These are phyloP conservation scores for Helichrysum umbraculigerum DNA, from an alignment of 129 eudicot species.

Conservation along the genomic window DNA sequence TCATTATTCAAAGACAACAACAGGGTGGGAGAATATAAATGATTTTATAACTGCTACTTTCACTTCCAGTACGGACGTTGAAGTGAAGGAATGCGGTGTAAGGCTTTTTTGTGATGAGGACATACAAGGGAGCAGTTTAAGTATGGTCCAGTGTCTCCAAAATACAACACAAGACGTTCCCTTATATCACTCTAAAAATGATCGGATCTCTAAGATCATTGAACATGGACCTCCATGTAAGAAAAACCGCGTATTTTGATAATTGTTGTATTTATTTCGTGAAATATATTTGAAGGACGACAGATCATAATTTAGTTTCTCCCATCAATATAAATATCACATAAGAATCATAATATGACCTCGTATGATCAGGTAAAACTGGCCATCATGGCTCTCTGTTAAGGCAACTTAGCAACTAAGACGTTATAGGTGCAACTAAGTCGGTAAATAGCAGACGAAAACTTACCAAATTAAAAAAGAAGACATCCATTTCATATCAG, in stretches of 20 bases:
- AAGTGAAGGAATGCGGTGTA: not conserved
- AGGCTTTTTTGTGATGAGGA: slow-evolving; percentile 9
- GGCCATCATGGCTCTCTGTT: no score
- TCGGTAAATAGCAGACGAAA: no score
- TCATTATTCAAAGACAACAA: no score
- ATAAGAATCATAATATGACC: no score
- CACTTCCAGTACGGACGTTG: not conserved
- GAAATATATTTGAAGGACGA: not conserved
- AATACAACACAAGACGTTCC: not conserved
- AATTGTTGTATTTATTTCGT: not conserved
- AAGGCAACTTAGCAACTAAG: no score
- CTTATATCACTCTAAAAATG: not conserved
- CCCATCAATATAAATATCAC: no score
- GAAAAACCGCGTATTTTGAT: not conserved
- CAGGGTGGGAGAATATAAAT: not conserved
- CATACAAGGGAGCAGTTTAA: not conserved
- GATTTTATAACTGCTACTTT: not conserved
- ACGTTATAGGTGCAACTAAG: no score
- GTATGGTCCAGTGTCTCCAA: not conserved
- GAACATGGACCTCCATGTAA: no score
- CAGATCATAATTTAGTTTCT: not conserved
- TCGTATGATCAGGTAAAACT: no score
- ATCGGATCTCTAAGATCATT: not conserved
- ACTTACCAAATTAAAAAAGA: no score
- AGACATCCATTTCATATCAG: no score